These are phyloP conservation scores for Boletus rex-veris DNA, from an alignment of 768 basidiomycete genomes.

Conservation along the genomic window DNA sequence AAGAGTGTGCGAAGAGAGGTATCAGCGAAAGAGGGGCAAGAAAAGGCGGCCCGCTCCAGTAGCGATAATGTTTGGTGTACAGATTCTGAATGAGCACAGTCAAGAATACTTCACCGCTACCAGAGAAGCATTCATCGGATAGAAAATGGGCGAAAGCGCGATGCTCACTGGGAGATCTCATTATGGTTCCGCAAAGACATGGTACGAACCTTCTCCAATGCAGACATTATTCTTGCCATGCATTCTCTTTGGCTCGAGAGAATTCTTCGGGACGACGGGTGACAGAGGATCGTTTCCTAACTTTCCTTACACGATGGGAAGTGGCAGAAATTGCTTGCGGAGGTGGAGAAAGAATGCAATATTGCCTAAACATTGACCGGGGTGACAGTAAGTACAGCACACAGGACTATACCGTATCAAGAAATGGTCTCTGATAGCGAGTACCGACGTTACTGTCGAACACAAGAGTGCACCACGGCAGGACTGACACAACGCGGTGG, in stretches of 20 bases:
- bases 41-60: no score
- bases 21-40: background rate
- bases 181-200: slow-evolving; percentile 8
- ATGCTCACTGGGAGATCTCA: slow-evolving; percentile 24
- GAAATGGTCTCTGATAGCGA: no score
- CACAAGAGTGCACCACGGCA: no score
- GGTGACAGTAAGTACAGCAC: no score
- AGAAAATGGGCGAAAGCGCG: slow-evolving; percentile 34
- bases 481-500: background rate
- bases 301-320: slow-evolving; percentile 23
- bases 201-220: slow-evolving; percentile 30
- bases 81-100: slow-evolving; percentile 34
- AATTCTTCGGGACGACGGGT: slow-evolving; percentile 23
- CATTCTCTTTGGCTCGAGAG: slow-evolving; percentile 15
- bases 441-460: no score
- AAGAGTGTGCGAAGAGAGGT: slow-evolving; percentile 65
- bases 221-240: slow-evolving; percentile 25
- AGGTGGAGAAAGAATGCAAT: slow-evolving; percentile 27
- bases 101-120: slow-evolving; percentile 37
- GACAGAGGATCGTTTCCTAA: slow-evolving; percentile 25
- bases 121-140: slow-evolving; percentile 32
- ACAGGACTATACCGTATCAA: no score
- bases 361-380: background rate
- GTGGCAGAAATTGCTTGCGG: slow-evolving; percentile 23
- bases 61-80: no score